These are phyloP conservation scores for Vicia sativa DNA, from an alignment of 306 rosid species.

Conservation along the genomic window DNA sequence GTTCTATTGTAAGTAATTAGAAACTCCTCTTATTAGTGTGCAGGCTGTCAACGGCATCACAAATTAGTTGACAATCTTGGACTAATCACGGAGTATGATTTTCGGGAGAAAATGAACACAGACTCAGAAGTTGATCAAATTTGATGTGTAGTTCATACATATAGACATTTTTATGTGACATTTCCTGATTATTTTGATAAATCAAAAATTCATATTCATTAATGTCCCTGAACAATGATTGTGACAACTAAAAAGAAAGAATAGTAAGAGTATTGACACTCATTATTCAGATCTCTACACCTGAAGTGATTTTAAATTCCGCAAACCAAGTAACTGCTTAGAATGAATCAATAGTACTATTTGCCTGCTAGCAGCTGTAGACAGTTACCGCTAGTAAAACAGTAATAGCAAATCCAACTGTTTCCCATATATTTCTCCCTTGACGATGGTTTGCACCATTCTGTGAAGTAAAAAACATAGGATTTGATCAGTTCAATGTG, in stretches of 20 bases:
- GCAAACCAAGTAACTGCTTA: constrained; percentile 36
- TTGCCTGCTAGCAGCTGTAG: constrained; percentile 48
- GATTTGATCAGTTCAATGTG: constrained; percentile 28
- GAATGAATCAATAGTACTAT: constrained; percentile 40
- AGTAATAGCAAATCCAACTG: constrained; percentile 52
- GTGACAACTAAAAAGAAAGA: constrained; percentile 26
- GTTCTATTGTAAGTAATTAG: constrained; percentile 39
- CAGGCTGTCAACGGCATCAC: constrained; percentile 80
- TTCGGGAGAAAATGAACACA: constrained; percentile 52
- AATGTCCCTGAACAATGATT: constrained; percentile 32
- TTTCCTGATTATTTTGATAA: constrained; percentile 35
- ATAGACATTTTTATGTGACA: constrained; percentile 22
- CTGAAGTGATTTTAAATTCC: constrained; percentile 35
- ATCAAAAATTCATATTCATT: constrained; percentile 43
- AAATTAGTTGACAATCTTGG: constrained; percentile 84
- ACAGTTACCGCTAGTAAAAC: constrained; percentile 50
- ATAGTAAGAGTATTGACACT: constrained; percentile 18
- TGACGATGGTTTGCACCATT: constrained; percentile 58
- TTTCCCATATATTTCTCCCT: constrained; percentile 52
- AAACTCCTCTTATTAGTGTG: constrained; percentile 60
- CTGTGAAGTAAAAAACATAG: constrained; percentile 45
- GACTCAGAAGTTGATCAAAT: constrained; percentile 54
- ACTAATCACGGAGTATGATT: constrained; percentile 71
- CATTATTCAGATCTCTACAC: constrained; percentile 46
- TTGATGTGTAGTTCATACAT: constrained; percentile 36